Conservation (phyloP, 768 basidiomycete genomes). For the Agaricus blazei region DNA sequence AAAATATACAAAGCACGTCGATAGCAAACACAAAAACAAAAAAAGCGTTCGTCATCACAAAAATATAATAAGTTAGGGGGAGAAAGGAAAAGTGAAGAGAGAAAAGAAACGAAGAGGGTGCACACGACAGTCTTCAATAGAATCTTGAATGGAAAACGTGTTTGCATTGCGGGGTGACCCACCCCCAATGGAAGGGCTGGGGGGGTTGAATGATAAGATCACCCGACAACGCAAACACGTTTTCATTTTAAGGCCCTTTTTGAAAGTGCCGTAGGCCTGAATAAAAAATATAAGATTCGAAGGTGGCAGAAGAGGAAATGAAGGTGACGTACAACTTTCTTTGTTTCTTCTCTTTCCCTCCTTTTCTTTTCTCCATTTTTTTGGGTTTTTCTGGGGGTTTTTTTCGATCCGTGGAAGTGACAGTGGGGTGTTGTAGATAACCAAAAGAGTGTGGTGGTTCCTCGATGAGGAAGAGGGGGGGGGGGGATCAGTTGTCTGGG, state of each 20-base stretch:
- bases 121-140: neutral
- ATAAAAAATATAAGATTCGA: neutral
- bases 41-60: neutral
- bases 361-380: neutral
- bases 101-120: neutral
- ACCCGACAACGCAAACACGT: neutral
- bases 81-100: neutral
- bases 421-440: no score
- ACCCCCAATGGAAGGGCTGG: neutral
- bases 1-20: no score
- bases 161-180: neutral
- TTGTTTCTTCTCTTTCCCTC: neutral
- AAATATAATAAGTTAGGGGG: neutral
- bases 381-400: no score
- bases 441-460: neutral
- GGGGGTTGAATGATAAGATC: neutral
- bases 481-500: neutral
- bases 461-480: neutral
- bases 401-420: neutral
- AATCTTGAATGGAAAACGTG: constrained; percentile 2
- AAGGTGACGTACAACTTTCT: neutral
- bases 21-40: neutral
- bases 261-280: neutral
- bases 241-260: neutral
- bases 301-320: neutral